A percentile compares a stretch with the other conserved stretches of the same genome.
Evolutionary conservation across 2,329 filamentous ascomycete genomes (phyloP).

Genomic region (Phialocephala subalpina): DNA sequence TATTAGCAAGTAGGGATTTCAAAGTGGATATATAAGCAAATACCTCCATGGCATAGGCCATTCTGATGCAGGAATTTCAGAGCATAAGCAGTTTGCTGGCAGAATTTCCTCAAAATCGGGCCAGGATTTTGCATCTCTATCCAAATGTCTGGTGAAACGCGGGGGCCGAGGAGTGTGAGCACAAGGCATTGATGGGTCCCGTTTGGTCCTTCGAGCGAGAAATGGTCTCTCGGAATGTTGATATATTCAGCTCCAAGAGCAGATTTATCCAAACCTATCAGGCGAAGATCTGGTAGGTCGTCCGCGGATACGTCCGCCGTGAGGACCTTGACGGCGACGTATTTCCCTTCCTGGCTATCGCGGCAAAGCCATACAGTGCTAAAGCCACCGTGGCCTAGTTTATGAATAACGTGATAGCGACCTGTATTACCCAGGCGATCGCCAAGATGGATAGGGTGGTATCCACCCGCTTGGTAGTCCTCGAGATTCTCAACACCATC

Average conservation of each 20-base stretch:
- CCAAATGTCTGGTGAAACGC: constrained; percentile 12
- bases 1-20: constrained; percentile 11
- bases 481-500: background rate
- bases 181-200: constrained; percentile 22
- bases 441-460: constrained; percentile 38
- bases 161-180: constrained; percentile 9
- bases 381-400: constrained; percentile 49
- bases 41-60: too few species aligned
- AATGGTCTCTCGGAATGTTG: constrained; percentile 16
- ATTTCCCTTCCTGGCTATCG: constrained; percentile 39
- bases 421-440: constrained; percentile 23
- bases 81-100: too few species aligned
- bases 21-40: constrained; percentile 1
- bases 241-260: constrained; percentile 14
- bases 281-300: constrained; percentile 1
- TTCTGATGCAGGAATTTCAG: too few species aligned
- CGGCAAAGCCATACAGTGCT: constrained; percentile 50
- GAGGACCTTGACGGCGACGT: constrained; percentile 24
- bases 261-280: background rate
- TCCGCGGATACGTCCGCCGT: constrained; percentile 12
- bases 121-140: constrained; percentile 13
- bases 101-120: too few species aligned
- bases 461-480: constrained; percentile 30
- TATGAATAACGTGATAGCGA: constrained; percentile 47
- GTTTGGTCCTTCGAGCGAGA: constrained; percentile 20